A percentile compares a stretch with the other conserved stretches of the same genome.
Conservation (phyloP, 768 basidiomycete species). For the Thelephora aurantiotincta region DNA sequence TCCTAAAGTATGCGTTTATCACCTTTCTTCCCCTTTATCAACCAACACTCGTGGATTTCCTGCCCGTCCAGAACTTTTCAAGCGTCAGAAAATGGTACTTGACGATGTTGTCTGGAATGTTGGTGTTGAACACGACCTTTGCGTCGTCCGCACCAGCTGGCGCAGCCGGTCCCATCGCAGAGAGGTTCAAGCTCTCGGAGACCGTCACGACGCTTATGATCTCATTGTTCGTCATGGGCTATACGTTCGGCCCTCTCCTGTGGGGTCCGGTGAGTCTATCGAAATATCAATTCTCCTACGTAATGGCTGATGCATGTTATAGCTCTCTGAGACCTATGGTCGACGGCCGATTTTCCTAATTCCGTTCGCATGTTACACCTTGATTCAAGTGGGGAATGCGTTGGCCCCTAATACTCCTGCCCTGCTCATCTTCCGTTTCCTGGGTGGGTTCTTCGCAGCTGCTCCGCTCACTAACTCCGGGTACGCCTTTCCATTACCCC, state of each 20-base stretch:
- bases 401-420: slow-evolving; percentile 45
- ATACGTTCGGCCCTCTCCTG: slow-evolving; percentile 44
- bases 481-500: slow-evolving; percentile 15
- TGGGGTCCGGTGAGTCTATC: slow-evolving; percentile 29
- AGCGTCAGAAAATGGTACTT: slow-evolving; percentile 14
- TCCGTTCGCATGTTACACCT: slow-evolving; percentile 33
- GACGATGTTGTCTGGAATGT: slow-evolving; percentile 11
- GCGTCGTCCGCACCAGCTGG: slow-evolving; percentile 42
- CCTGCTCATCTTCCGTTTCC: slow-evolving; percentile 54
- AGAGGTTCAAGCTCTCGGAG: slow-evolving; percentile 32
- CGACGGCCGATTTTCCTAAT: slow-evolving; percentile 37
- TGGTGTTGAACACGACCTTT: slow-evolving; percentile 36
- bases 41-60: not conserved
- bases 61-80: slow-evolving; percentile 11
- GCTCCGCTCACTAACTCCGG: slow-evolving; percentile 59
- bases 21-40: not conserved
- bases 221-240: slow-evolving; percentile 56
- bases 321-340: slow-evolving; percentile 30
- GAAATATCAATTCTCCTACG: not conserved
- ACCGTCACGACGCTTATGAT: slow-evolving; percentile 42
- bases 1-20: slow-evolving; percentile 5
- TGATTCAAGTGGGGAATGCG: slow-evolving; percentile 51
- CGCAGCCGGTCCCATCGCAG: slow-evolving; percentile 15
- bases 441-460: slow-evolving; percentile 58
- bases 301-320: not conserved